Evolutionary conservation across 345 rosid species (phyloP), one percentile per base, ranked within the genome.

Genomic region (Toxicodendron radicans): DNA sequence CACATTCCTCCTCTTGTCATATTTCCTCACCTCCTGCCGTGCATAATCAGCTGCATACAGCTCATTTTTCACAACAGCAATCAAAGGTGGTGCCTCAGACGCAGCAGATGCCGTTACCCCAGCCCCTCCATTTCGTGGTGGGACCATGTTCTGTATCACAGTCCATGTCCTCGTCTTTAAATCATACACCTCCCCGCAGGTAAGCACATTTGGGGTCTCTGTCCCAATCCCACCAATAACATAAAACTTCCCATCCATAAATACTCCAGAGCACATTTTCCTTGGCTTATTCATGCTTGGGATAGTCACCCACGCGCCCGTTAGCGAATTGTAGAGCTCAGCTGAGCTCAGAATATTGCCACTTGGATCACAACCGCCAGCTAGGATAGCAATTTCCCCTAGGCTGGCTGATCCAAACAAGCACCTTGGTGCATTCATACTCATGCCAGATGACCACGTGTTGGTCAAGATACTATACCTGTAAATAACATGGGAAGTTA

Each of bases 211-310:
- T 24, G 69, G 24, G 54, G 84, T 78, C 4, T 77, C 88, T n/a
- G 68, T 46, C 60, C 90, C 91, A 45, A 76, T 77, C 43, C 98
- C 98, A 7, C 98, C 95, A 51, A 94, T 81, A 30, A 89, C 89
- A 66, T 88, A 91, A 78, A 92, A 94, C 76, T 92, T 89, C 5
- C 87, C 87, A 43, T 94, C 97, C 93, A 94, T 89, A 60, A 92
- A 89, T 24, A 89, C 87, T 10, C 87, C 97, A 2, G 95, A 88
- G 73, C 91, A 91, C 93, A 87, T 85, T 76, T 87, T 89, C 81
- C 98, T 83, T 9, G 93, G 82, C 17, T 79, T 85, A 52, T 84
- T 79, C 97, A 92, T 89, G 78, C 66, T 78, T 1, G 97, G 92
- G 48, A 95, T 75, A 33, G 79, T 58, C 54, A 27, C 73, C 97